phyloP scores from a whole-genome alignment of 495 filamentous ascomycete genomes.

The Neurospora tetraspora region DNA sequence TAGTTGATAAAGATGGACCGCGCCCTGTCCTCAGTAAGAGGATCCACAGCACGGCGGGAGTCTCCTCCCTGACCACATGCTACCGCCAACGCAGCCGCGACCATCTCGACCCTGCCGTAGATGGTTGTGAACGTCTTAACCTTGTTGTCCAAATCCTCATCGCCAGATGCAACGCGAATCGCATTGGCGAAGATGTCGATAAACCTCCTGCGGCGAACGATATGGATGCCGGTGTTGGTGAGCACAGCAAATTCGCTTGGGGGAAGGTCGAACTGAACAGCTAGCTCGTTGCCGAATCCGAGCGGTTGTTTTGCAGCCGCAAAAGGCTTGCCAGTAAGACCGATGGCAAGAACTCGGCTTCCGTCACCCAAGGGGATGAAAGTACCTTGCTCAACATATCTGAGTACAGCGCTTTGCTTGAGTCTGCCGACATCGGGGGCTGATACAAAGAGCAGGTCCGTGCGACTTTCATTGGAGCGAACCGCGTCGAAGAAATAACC shows the following conservation, averaged over 20 bases:
- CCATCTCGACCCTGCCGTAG: conserved; percentile 78
- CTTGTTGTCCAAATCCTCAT: conserved; percentile 72
- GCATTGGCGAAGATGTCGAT: conserved; percentile 88
- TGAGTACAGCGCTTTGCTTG: conserved; percentile 39
- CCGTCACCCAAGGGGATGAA: conserved; percentile 53
- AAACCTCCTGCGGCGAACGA: conserved; percentile 70
- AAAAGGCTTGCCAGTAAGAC: conserved; percentile 60
- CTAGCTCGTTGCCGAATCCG: conserved; percentile 91
- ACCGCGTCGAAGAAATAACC: conserved; percentile 86
- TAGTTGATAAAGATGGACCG: conserved; percentile 80
- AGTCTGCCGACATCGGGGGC: conserved; percentile 80
- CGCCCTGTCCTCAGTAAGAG: conserved; percentile 69
- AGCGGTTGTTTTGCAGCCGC: conserved; percentile 55
- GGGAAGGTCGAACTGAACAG: conserved; percentile 80
- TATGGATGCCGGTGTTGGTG: conserved; percentile 79
- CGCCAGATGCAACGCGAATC: conserved; percentile 56
- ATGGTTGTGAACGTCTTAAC: conserved; percentile 68
- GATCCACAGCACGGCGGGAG: conserved; percentile 64
- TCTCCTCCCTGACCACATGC: conserved; percentile 86
- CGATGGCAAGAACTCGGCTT: conserved; percentile 63
- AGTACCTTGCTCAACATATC: conserved; percentile 59
- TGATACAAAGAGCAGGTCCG: conserved; percentile 70
- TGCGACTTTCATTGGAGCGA: conserved; percentile 29
- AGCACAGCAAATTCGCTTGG: conserved; percentile 79
- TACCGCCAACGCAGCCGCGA: conserved; percentile 88